These are phyloP conservation scores for Penicillium sp. DNA, from an alignment of 2,329 filamentous ascomycete species.

Conservation along the genomic window DNA sequence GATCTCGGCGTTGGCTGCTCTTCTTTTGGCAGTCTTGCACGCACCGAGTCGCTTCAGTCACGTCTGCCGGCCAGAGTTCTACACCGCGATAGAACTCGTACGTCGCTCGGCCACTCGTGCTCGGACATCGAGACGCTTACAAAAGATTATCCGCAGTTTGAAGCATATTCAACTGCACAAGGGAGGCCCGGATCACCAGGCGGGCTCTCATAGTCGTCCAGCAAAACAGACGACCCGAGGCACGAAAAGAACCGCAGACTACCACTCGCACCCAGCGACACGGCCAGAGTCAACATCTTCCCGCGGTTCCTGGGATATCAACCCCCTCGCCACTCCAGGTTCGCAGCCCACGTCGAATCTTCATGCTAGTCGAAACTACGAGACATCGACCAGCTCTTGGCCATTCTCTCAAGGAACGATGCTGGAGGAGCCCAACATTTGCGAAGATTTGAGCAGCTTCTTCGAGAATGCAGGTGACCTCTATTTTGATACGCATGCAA, in stretches of 20 bases:
- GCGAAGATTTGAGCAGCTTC: slow-evolving; percentile 59
- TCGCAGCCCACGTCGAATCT: slow-evolving; percentile 10
- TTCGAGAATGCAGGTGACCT: slow-evolving; percentile 62
- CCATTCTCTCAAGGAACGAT: slow-evolving; percentile 18
- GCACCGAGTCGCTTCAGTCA: slow-evolving; percentile 47
- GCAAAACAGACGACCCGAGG: neutral
- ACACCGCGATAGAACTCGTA: slow-evolving; percentile 63
- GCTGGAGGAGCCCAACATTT: slow-evolving; percentile 25
- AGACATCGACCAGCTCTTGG: slow-evolving; percentile 20
- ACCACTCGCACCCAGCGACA: neutral
- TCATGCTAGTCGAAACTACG: slow-evolving; percentile 18
- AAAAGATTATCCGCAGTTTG: slow-evolving; percentile 60
- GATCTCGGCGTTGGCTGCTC: slow-evolving; percentile 42
- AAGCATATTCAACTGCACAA: slow-evolving; percentile 61
- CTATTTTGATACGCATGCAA: slow-evolving; percentile 30
- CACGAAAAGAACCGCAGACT: neutral
- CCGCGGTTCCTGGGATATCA: neutral
- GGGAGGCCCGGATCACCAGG: neutral
- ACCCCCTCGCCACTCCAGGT: slow-evolving; percentile 6
- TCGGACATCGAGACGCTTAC: slow-evolving; percentile 58
- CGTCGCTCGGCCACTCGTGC: slow-evolving; percentile 59
- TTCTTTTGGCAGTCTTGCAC: slow-evolving; percentile 51
- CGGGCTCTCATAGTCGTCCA: neutral
- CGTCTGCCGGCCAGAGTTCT: slow-evolving; percentile 42
- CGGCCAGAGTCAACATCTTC: neutral